Conservation (phyloP, 352 stramenopile species). For the Phytopythium mirpurense region DNA sequence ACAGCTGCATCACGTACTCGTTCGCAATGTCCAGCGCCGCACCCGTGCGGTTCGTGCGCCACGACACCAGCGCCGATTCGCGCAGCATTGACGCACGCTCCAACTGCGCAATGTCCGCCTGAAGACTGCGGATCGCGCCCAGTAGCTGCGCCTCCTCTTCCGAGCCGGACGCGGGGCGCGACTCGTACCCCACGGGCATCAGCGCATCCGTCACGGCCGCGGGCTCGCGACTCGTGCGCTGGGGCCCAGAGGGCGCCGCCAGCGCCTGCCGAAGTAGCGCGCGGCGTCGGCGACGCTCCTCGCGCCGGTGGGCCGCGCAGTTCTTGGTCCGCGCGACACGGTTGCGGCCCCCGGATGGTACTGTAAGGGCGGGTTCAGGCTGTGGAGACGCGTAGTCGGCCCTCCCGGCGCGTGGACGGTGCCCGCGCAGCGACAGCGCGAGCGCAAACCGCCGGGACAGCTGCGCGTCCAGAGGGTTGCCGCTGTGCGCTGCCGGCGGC, state of each 20-base stretch:
- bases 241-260: not conserved
- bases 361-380: not conserved
- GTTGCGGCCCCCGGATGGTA: not conserved
- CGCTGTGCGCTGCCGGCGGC: not conserved
- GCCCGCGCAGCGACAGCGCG: constrained; percentile 26
- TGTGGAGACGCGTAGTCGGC: not conserved
- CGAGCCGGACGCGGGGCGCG: not conserved
- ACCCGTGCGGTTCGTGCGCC: constrained; percentile 34
- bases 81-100: constrained; percentile 34
- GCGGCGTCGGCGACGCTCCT: constrained; percentile 5
- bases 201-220: not conserved
- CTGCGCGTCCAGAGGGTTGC: constrained; percentile 1
- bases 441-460: constrained; percentile 36
- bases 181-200: constrained; percentile 8
- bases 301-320: constrained; percentile 20
- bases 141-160: constrained; percentile 22
- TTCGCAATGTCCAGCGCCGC: constrained; percentile 31
- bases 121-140: constrained; percentile 27
- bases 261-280: not conserved
- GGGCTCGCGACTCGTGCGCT: not conserved
- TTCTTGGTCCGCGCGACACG: constrained; percentile 16
- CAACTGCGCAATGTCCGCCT: constrained; percentile 24
- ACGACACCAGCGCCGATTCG: constrained; percentile 31
- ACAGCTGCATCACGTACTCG: constrained; percentile 45
- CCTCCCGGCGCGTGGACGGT: constrained; percentile 5